A percentile compares a stretch with the other conserved stretches of the same genome.
These are phyloP conservation scores for Monosporascus sp. DNA, from an alignment of 2,329 filamentous ascomycete species.

Conservation along the genomic window DNA sequence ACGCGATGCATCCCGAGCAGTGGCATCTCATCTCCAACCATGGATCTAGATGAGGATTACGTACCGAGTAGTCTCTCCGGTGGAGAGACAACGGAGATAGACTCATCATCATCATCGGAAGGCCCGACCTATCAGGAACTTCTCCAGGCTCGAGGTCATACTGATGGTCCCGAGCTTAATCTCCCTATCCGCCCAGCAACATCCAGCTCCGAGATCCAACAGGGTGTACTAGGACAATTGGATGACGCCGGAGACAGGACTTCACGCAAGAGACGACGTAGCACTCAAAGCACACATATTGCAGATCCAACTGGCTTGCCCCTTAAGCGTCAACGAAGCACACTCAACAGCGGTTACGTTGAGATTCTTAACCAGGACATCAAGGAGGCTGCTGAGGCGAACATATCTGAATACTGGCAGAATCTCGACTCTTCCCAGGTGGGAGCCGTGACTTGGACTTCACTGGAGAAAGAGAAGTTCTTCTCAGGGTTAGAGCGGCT, in stretches of 20 bases:
- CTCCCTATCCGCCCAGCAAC: background rate
- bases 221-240: background rate
- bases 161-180: background rate
- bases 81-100: background rate
- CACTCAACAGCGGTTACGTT: constrained; percentile 42
- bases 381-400: constrained; percentile 40
- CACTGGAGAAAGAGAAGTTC: constrained; percentile 63
- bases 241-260: background rate
- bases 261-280: constrained; percentile 9
- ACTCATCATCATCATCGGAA: background rate
- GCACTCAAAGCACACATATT: constrained; percentile 10
- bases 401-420: constrained; percentile 24
- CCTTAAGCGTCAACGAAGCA: constrained; percentile 40
- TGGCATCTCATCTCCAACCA: background rate
- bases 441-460: constrained; percentile 65
- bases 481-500: constrained; percentile 61
- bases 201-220: background rate
- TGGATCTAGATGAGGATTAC: background rate
- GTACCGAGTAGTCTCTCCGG: background rate
- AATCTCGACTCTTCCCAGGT: constrained; percentile 48
- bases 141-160: background rate
- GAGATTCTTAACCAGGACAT: constrained; percentile 53
- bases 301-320: constrained; percentile 23
- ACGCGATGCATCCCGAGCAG: background rate
- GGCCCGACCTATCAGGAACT: background rate